phyloP scores from a whole-genome alignment of 768 basidiomycete genomes.

The Hirschioporus abietinus region DNA sequence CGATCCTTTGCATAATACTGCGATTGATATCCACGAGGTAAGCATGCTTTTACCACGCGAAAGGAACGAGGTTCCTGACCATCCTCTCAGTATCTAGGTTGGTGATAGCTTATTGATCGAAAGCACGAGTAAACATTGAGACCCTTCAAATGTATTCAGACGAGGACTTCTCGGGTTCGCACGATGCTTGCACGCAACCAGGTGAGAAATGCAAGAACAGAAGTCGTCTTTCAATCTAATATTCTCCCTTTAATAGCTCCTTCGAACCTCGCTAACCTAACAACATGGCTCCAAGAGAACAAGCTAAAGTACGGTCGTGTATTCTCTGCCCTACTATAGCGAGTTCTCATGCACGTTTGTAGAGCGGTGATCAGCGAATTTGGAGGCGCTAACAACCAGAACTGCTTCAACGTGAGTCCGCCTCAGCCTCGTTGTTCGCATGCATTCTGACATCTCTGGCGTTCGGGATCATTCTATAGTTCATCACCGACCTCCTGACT shows the following conservation, averaged over 20 bases:
- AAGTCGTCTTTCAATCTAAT: background rate
- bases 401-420: slow-evolving; percentile 21
- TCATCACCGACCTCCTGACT: slow-evolving; percentile 31
- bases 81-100: slow-evolving; percentile 17
- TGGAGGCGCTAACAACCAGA: slow-evolving; percentile 38
- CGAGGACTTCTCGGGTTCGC: slow-evolving; percentile 37
- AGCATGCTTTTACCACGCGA: slow-evolving; percentile 3
- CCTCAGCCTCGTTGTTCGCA: background rate
- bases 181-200: slow-evolving; percentile 38
- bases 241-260: slow-evolving; percentile 16
- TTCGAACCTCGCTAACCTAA: slow-evolving; percentile 36
- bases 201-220: slow-evolving; percentile 12
- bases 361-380: slow-evolving; percentile 43
- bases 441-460: background rate
- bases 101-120: background rate
- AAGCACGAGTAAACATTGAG: background rate
- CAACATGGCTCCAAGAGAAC: slow-evolving; percentile 37
- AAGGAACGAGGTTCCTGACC: background rate
- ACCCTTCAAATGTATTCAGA: slow-evolving; percentile 13
- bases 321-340: background rate
- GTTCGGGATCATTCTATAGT: slow-evolving; percentile 23
- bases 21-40: slow-evolving; percentile 42
- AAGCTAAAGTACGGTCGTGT: slow-evolving; percentile 31
- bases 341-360: background rate
- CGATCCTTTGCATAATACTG: slow-evolving; percentile 37